Conservation (phyloP, 2,329 filamentous ascomycete species). For the Pseudovirgaria hyperparasitica region DNA sequence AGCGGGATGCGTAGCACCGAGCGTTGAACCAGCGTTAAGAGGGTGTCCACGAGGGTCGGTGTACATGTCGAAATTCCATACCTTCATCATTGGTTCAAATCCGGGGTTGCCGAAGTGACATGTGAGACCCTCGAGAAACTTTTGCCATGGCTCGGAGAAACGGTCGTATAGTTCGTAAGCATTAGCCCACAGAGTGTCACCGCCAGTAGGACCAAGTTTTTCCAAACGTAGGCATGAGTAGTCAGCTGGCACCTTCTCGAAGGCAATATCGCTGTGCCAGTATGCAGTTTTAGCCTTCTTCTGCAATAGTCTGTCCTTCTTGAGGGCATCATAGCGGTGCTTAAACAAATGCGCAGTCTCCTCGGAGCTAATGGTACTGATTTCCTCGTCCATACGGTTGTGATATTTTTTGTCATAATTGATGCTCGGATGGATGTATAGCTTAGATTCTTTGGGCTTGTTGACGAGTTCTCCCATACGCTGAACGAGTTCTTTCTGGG, state of each 20-base stretch:
- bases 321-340: conserved; percentile 7
- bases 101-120: conserved; percentile 34
- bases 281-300: conserved; percentile 37
- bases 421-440: conserved; percentile 48
- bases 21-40: conserved; percentile 38
- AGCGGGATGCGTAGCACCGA: conserved; percentile 42
- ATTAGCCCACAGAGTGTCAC: conserved; percentile 24
- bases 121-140: conserved; percentile 34
- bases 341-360: conserved; percentile 20
- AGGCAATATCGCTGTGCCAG: conserved; percentile 40
- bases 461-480: conserved; percentile 45
- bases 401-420: conserved; percentile 31
- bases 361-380: conserved; percentile 25
- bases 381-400: conserved; percentile 23
- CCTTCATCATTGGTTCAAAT: conserved; percentile 25
- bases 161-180: conserved; percentile 36
- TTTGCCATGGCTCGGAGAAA: conserved; percentile 34
- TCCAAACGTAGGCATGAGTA: conserved; percentile 25
- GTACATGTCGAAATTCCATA: conserved; percentile 32
- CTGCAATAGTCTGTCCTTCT: conserved; percentile 15
- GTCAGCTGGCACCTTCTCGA: conserved; percentile 28
- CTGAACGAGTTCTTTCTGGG: conserved; percentile 41
- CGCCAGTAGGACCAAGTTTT: conserved; percentile 19
- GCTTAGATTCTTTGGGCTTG: conserved; percentile 40
- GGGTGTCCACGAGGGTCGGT: conserved; percentile 37